Evolutionary conservation across 495 filamentous ascomycete species (phyloP), one percentile per base, ranked within the genome.

Genomic region (Pyrenula massariospora): DNA sequence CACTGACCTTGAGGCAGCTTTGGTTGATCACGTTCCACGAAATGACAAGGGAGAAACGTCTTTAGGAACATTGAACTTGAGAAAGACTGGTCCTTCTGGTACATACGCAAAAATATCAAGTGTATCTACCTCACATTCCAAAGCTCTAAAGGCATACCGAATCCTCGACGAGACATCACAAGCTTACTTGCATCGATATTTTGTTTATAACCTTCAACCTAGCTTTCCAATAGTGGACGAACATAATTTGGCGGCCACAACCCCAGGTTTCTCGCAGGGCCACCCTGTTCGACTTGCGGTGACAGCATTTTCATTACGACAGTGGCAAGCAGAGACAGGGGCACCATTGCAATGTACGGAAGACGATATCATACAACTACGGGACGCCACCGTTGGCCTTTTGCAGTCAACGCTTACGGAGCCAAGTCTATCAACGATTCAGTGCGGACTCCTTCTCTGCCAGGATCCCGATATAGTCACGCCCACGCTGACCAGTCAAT

Each of bases 211-310:
- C 54, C 84, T 96, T 50, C 93, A 96, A 67, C 91, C 90, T 0
- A 89, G 80, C 57, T 94, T 95, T 62, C 92, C 92, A 25, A 89
- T 98, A 57, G 73, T 96, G 53, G 85, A 95, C 63, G 91, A 95
- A 72, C 80, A 83, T 58, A 80, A 90, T 31, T 95, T 95, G 65
- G 82, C 88, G 61, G 88, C 94, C 61, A 87, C 90, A 60, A 89
- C 94, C 64, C 83, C 85, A 22, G 84, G 86, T 23, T 80, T 89
- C 62, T 81, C 81, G 21, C 83, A 86, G 57, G 82, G 96, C 63
- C 88, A 90, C 19, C 89, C 93, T 22, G 78, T 92, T 3, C 74
- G 96, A 2, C 77, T 96, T 1, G 88, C 91, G 2, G 89, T 90
- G 19, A 15, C 31, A 15, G 31, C 31, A 84, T 98, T 61, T 98